phyloP scores from a whole-genome alignment of 192 early-diverging fungal species.

The Phycomyces nitens region DNA sequence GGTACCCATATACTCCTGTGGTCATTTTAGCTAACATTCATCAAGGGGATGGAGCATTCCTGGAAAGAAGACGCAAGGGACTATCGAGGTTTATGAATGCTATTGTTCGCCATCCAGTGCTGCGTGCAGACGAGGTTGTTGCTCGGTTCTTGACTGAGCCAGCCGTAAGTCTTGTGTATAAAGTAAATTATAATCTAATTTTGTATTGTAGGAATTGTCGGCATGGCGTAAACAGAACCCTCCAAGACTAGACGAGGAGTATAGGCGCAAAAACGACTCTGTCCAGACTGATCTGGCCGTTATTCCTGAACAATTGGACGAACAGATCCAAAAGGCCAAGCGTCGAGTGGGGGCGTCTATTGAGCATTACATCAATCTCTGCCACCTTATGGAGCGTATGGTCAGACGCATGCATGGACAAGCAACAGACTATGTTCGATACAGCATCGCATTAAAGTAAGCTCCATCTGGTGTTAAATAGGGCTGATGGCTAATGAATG shows the following conservation, averaged over 20 bases:
- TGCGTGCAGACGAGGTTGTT: constrained; percentile 61
- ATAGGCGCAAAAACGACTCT: constrained; percentile 35
- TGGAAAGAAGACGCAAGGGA: constrained; percentile 68
- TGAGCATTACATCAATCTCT: constrained; percentile 58
- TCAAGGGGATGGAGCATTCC: constrained; percentile 59
- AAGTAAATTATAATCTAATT: too few relatives aligned
- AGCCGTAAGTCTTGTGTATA: constrained; percentile 36
- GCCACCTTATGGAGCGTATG: constrained; percentile 57
- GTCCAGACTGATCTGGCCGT: constrained; percentile 29
- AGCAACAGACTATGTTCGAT: constrained; percentile 58
- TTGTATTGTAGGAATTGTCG: constrained; percentile 48
- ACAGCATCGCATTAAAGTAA: constrained; percentile 55
- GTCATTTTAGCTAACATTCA: not conserved
- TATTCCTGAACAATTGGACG: constrained; percentile 53
- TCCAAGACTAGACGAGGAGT: constrained; percentile 55
- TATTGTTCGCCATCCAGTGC: constrained; percentile 70
- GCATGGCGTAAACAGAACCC: constrained; percentile 54
- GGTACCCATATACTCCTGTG: not conserved
- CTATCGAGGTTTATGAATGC: constrained; percentile 70
- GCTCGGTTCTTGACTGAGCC: constrained; percentile 66
- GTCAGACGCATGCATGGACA: constrained; percentile 60
- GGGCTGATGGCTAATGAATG: not conserved
- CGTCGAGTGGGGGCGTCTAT: constrained; percentile 47
- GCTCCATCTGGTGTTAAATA: constrained; percentile 6
- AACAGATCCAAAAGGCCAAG: constrained; percentile 44